Base-by-base conservation (phyloP, 192 early-diverging fungal species). In the Spizellomyces sp. region DNA sequence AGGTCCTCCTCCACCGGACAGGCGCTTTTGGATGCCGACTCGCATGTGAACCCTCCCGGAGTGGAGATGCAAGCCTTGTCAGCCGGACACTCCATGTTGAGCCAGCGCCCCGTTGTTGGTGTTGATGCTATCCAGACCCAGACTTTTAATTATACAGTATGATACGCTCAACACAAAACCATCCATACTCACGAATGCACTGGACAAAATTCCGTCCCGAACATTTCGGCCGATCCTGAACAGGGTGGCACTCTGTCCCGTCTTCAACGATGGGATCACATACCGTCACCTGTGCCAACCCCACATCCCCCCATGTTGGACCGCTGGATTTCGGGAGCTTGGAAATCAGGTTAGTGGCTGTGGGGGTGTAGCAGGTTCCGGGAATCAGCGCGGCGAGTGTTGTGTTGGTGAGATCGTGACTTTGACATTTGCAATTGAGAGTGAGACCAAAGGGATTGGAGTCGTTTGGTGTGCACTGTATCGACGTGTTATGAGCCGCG, bases 41-140 rank as follows among this genome's bases (percentile, higher is more conserved):
- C 64, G 36, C 50, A 54, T 54, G 50, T 54, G 50, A 54, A 54
- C 12, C 50, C 50, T 12, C 50, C 50, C 17, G 50, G 50, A 54
- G 50, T 54, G 50, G 50, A 19, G 14, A 54, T 12, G 4, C 50
- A 54, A 2, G 14, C 50, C 12, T 12, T 54, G 50, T 19, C 50
- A 4, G 12, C 50, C 14, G 50, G 50, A 54, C 50, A 54, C 14
- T 54, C 50, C 14, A 19, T 54, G 50, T 54, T 54, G 14, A 54
- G 50, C 50, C 50, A 54, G 17, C 17, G 50, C 1, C 50, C 50
- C 17, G 12, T 54, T 19, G 12, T 19, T 12, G 50, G 50, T 54
- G 12, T 19, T 19, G 50, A 54, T 4, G 50, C 50, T 54, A 54
- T 12, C 4, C 17, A 0, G 50, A 54, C 1, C 50, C 12, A 19